These are phyloP conservation scores for Debaryomyces subglobosus DNA, from an alignment of 1,139 yeast genomes.

Conservation along the genomic window DNA sequence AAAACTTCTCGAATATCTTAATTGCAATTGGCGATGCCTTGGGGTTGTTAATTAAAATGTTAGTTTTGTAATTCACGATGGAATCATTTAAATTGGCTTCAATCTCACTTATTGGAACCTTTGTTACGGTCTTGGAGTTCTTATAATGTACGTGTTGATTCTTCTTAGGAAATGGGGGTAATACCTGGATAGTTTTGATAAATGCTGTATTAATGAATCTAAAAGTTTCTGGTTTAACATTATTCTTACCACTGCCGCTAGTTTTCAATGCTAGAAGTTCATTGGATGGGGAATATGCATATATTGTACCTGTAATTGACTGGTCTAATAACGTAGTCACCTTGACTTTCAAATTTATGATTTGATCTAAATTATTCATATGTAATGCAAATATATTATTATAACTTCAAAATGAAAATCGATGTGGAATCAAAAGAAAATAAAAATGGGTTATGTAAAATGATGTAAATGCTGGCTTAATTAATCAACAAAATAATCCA, in stretches of 20 bases:
- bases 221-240: slow-evolving; percentile 35
- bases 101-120: slow-evolving; percentile 21
- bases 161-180: slow-evolving; percentile 29
- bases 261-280: slow-evolving; percentile 27
- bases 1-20: slow-evolving; percentile 25
- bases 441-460: neutral
- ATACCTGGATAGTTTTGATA: slow-evolving; percentile 55
- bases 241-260: slow-evolving; percentile 23
- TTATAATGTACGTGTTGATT: slow-evolving; percentile 10
- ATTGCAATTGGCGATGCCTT: slow-evolving; percentile 18
- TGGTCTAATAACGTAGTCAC: slow-evolving; percentile 63
- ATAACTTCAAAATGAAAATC: neutral
- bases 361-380: slow-evolving; percentile 39
- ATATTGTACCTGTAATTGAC: slow-evolving; percentile 60
- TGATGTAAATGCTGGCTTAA: neutral
- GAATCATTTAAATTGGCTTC: slow-evolving; percentile 19
- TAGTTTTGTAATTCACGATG: slow-evolving; percentile 16
- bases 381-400: neutral
- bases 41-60: slow-evolving; percentile 9
- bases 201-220: slow-evolving; percentile 61
- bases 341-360: slow-evolving; percentile 52
- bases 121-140: slow-evolving; percentile 9
- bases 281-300: slow-evolving; percentile 51
- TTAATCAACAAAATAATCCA: neutral
- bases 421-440: neutral